phyloP scores from a whole-genome alignment of 2,329 filamentous ascomycete species.

The Coccinonectria pachysandricola region DNA sequence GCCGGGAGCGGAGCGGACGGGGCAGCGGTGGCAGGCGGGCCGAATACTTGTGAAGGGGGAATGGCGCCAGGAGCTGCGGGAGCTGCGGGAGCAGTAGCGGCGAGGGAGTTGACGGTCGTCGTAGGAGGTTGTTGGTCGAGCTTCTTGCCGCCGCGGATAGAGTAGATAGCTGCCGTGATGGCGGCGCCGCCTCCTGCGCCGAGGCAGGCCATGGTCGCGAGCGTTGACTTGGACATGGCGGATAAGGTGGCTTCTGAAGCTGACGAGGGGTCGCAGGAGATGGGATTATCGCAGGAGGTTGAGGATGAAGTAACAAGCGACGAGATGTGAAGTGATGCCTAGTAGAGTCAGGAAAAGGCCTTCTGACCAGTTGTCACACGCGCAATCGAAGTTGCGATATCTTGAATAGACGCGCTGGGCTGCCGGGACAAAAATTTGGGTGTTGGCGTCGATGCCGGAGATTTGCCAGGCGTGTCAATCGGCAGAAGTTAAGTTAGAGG shows the following conservation, averaged over 20 bases:
- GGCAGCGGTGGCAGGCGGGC: constrained; percentile 20
- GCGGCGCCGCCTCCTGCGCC: constrained; percentile 69
- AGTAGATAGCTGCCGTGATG: constrained; percentile 58
- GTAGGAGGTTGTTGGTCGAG: constrained; percentile 25
- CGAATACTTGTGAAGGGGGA: constrained; percentile 49
- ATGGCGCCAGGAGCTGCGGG: constrained; percentile 27
- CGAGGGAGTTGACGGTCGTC: constrained; percentile 17
- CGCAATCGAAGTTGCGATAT: no score
- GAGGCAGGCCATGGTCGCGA: constrained; percentile 66
- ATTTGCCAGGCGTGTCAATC: no score
- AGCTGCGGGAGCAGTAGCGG: constrained; percentile 19
- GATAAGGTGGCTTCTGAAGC: constrained; percentile 2
- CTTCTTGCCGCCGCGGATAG: constrained; percentile 42
- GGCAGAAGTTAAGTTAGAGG: no score
- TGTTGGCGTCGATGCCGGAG: no score
- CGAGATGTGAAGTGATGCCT: no score
- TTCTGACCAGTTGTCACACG: no score
- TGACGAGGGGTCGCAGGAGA: not conserved
- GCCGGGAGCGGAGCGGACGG: constrained; percentile 20
- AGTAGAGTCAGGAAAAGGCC: no score
- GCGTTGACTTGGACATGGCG: constrained; percentile 67
- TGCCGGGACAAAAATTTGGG: no score
- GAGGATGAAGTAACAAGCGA: not conserved
- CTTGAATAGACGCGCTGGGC: no score
- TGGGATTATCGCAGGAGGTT: not conserved